These are phyloP conservation scores for Macrolepiota albuminosa DNA, from an alignment of 768 basidiomycete species.

Conservation along the genomic window DNA sequence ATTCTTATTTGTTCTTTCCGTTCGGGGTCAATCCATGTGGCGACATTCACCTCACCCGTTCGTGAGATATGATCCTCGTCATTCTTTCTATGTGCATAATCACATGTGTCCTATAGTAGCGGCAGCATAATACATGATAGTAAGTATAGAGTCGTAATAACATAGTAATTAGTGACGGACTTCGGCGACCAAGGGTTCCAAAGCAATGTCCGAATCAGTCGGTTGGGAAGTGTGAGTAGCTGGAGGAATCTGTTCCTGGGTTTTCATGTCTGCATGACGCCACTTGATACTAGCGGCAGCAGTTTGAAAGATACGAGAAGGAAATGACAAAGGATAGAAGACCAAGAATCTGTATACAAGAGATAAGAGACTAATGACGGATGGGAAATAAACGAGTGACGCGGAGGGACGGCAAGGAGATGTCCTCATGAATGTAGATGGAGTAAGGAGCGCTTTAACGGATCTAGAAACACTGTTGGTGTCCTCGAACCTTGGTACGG, in stretches of 20 bases:
- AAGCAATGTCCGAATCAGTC: constrained; percentile 11
- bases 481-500: constrained; percentile 37
- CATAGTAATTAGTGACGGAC: constrained; percentile 44
- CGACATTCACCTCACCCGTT: constrained; percentile 21
- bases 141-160: constrained; percentile 28
- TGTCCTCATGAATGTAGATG: constrained; percentile 12
- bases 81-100: constrained; percentile 11
- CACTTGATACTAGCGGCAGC: constrained; percentile 20
- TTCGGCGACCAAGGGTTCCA: constrained; percentile 33
- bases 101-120: constrained; percentile 27
- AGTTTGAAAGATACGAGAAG: constrained; percentile 33
- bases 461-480: constrained; percentile 28
- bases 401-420: constrained; percentile 4
- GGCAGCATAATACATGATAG: constrained; percentile 36
- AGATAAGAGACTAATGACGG: constrained; percentile 39
- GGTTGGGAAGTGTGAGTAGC: not conserved
- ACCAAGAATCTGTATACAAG: constrained; percentile 45
- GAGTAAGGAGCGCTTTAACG: constrained; percentile 27
- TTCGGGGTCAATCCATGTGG: constrained; percentile 22
- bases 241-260: constrained; percentile 11
- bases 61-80: not conserved
- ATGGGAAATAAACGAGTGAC: constrained; percentile 31
- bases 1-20: constrained; percentile 22
- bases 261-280: constrained; percentile 6
- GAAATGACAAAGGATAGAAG: constrained; percentile 45